phyloP scores from a whole-genome alignment of 2,329 filamentous ascomycete species.

The Penicillium decumbens region DNA sequence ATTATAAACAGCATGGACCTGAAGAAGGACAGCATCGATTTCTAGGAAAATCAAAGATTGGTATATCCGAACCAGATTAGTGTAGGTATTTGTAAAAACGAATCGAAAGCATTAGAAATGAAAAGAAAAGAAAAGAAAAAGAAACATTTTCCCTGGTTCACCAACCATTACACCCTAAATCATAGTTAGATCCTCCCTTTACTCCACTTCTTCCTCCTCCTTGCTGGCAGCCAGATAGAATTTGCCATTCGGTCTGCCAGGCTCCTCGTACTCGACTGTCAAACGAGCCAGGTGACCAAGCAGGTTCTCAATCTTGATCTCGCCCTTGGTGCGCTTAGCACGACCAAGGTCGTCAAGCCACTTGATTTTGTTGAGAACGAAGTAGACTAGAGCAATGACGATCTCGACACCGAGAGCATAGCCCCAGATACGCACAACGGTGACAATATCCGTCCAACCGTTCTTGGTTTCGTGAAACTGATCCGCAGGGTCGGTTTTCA shows the following conservation, averaged over 20 bases:
- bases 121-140: background rate
- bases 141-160: background rate
- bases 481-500: constrained; percentile 28
- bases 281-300: constrained; percentile 48
- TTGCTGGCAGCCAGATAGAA: constrained; percentile 42
- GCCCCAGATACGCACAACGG: constrained; percentile 49
- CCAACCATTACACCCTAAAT: background rate
- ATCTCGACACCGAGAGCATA: constrained; percentile 50
- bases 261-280: constrained; percentile 48
- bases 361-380: constrained; percentile 42
- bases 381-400: constrained; percentile 50
- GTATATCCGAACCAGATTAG: background rate
- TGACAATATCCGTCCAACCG: constrained; percentile 57
- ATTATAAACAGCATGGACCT: no score
- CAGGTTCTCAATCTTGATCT: constrained; percentile 50
- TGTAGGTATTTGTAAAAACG: background rate
- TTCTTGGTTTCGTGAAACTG: constrained; percentile 40
- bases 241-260: constrained; percentile 42
- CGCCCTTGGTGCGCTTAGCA: constrained; percentile 44
- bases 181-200: background rate
- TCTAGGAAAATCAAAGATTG: background rate
- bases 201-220: constrained; percentile 45
- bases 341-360: constrained; percentile 48
- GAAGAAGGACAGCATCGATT: background rate
- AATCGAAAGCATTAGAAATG: background rate